A percentile compares a stretch with the other conserved stretches of the same genome.
Conservation (phyloP, 2,329 filamentous ascomycete genomes). For the Lecanicillium sp. region DNA sequence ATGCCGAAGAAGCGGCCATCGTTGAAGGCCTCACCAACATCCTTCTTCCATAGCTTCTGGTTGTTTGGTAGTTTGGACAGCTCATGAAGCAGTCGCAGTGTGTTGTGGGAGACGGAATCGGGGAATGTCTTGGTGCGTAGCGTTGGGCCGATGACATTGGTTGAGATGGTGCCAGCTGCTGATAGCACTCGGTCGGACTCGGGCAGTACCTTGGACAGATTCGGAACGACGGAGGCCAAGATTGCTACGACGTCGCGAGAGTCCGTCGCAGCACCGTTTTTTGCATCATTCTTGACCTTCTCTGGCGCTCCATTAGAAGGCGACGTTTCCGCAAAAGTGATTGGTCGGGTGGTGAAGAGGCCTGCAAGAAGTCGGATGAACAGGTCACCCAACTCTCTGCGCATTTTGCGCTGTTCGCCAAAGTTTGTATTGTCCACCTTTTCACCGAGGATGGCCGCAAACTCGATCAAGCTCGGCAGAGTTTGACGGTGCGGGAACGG, state of each 20-base stretch:
- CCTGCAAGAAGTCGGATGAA: slow-evolving; percentile 83
- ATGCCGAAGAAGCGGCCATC: slow-evolving; percentile 80
- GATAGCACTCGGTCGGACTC: slow-evolving; percentile 77
- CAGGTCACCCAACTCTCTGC: slow-evolving; percentile 81
- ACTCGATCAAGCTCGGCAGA: slow-evolving; percentile 77
- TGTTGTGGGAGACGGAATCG: slow-evolving; percentile 67
- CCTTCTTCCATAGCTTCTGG: slow-evolving; percentile 89
- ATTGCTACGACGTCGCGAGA: slow-evolving; percentile 75
- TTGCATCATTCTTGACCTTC: slow-evolving; percentile 31
- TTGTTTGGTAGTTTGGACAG: slow-evolving; percentile 71
- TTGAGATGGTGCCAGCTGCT: slow-evolving; percentile 74
- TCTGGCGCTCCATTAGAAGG: slow-evolving; percentile 28
- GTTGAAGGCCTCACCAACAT: slow-evolving; percentile 86
- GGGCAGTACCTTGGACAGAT: slow-evolving; percentile 74
- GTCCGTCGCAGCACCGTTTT: slow-evolving; percentile 39
- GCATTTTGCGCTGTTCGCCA: slow-evolving; percentile 88
- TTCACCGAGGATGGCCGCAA: slow-evolving; percentile 81
- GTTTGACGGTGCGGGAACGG: slow-evolving; percentile 93
- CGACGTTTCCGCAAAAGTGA: slow-evolving; percentile 59
- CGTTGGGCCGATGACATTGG: slow-evolving; percentile 73
- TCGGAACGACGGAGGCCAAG: slow-evolving; percentile 70
- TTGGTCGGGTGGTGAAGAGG: slow-evolving; percentile 85
- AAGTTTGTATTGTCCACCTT: slow-evolving; percentile 98
- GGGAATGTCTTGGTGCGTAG: slow-evolving; percentile 84
- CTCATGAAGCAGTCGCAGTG: slow-evolving; percentile 68